Conservation (phyloP, 2,329 filamentous ascomycete genomes). For the Grosmannia serpens region DNA sequence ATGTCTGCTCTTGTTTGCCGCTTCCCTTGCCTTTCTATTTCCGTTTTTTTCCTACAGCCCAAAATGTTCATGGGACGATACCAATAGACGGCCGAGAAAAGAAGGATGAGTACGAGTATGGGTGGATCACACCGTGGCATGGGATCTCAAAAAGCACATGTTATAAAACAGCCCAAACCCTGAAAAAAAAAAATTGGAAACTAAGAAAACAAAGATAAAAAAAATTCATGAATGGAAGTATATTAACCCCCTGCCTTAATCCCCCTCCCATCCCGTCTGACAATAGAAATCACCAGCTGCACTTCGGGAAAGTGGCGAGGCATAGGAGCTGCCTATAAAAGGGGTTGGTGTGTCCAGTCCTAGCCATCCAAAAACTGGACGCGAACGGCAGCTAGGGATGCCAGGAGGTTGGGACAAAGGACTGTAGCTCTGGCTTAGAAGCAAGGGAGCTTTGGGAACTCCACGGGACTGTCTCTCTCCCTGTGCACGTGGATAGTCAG, state of each 20-base stretch:
- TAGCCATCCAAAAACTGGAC: no score
- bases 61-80: background rate
- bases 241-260: background rate
- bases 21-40: background rate
- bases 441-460: background rate
- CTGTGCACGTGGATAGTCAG: background rate
- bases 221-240: background rate
- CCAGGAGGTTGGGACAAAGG: background rate
- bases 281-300: background rate
- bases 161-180: background rate
- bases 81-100: constrained; percentile 1
- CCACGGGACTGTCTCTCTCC: background rate
- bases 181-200: background rate
- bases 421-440: background rate
- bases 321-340: background rate
- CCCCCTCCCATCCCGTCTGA: no score
- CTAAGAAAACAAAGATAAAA: background rate
- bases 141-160: background rate
- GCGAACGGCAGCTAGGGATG: no score
- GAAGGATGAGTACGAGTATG: background rate
- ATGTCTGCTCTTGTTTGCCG: background rate
- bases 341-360: background rate
- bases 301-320: background rate
- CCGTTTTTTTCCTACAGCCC: background rate
- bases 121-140: background rate